Evolutionary conservation across 441 rosid genomes (phyloP).

Genomic region (Theobroma grandiflorum): DNA sequence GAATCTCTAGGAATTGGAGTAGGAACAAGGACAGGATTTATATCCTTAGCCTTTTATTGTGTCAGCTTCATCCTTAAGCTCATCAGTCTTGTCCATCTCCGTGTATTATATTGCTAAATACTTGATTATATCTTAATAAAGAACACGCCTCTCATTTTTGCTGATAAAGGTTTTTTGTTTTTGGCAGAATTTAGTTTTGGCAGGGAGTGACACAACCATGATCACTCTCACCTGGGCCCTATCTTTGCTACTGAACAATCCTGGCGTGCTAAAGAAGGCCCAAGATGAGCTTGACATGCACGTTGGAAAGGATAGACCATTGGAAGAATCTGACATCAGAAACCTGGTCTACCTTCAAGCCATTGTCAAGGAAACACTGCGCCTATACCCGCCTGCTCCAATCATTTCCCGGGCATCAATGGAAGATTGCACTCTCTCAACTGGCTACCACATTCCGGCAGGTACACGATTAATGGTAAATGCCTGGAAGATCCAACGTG

Average conservation of each 20-base stretch:
- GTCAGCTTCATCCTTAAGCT: no score
- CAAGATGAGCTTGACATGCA: slow-evolving; percentile 31
- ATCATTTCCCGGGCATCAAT: slow-evolving; percentile 21
- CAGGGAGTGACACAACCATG: slow-evolving; percentile 22
- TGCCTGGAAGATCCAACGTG: slow-evolving; percentile 35
- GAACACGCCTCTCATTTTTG: not conserved
- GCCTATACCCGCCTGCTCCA: slow-evolving; percentile 34
- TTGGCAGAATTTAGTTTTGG: slow-evolving; percentile 28
- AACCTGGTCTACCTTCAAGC: slow-evolving; percentile 39
- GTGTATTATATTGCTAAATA: no score
- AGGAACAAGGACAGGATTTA: no score
- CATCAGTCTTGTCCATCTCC: no score
- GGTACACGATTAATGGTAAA: slow-evolving; percentile 1
- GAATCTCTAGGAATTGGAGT: no score
- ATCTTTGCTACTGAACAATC: slow-evolving; percentile 30
- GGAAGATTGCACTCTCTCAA: slow-evolving; percentile 40
- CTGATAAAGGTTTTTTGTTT: not conserved
- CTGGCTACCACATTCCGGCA: slow-evolving; percentile 31
- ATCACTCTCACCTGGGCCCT: slow-evolving; percentile 34
- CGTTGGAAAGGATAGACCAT: slow-evolving; percentile 30
- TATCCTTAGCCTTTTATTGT: no score
- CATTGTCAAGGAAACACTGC: slow-evolving; percentile 38
- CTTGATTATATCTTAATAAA: not conserved
- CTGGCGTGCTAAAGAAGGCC: slow-evolving; percentile 24
- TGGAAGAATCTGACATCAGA: slow-evolving; percentile 41